Base-by-base conservation (phyloP, 2,329 filamentous ascomycete species). In the Calonectria leucothoes region DNA sequence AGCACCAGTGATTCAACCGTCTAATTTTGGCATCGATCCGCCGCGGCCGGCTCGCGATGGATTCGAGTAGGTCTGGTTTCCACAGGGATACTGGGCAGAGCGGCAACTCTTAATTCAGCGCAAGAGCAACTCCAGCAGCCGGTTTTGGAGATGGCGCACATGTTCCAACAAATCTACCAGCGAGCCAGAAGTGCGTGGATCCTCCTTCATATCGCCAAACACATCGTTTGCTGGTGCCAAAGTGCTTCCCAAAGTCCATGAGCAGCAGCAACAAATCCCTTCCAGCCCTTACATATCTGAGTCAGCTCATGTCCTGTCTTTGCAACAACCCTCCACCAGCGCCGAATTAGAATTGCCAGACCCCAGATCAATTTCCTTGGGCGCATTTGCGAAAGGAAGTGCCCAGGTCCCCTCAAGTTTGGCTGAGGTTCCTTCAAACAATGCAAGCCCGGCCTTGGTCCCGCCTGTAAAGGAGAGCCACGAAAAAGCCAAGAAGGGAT, bases 41-140 rank as follows among this genome's bases (percentile, higher is more conserved):
- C 90, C 90, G 29, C 87, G 90, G 2, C 86, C 88, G n/a, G 83
- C 90, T 67, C 88, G 83, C 63, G 85, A 88, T 55, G 90, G 90
- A 49, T 86, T 83, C 78, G 90, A 92, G 83, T 92, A 89, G 90
- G 90, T 92, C 29, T 92, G 90, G 90, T 91, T 90, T 79, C 90
- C 90, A 1, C 88, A 87, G 66, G 90, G 90, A 7, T 92, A 91
- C 79, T 92, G 90, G 90, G 90, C 90, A n/a, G 90, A 92, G 81
- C 85, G 90, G n/a, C 84, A 87, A 59, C 70, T 78, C 31, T 69
- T 72, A 27, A 61, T 73, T 5, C 78, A 81, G 1, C 78, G 80
- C 20, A 81, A 83, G 75, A 85, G 82, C 65, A 84, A 77, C 65
- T 79, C 82, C 29, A 81, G 79, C 31, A 82, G 79, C 25, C 82